Base-by-base conservation (phyloP, 208 protist species). In the Crithidia mellificae region DNA sequence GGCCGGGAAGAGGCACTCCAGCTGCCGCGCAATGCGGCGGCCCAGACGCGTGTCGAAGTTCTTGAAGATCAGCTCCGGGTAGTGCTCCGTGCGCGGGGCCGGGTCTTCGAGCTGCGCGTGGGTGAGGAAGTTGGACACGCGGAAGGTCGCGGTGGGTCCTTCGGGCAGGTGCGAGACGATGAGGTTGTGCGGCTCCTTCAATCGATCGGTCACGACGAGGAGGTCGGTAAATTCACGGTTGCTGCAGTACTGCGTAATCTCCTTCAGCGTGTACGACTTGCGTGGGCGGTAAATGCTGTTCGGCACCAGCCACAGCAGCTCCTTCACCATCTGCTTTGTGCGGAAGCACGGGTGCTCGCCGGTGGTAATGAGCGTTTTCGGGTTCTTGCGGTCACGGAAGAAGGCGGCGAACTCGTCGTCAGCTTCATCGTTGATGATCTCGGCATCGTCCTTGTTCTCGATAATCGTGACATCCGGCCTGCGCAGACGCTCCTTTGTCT, bases 51-150 rank as follows among this genome's bases (percentile, higher is more conserved):
- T 97, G 59, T 90, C 88, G 75, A 98, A 98, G 70, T 95, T 94
- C 64, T 98, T 97, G 62, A 98, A 92, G 69, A 97, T 97, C 15
- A 98, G 81, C 74, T 97, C 91, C 1, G 95, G 95, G 70, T 94
- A 95, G 78, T 97, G 93, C 62, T 96, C 83, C n/a, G 90, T 94
- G 19, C 88, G 81, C 58, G 84, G 81, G 19, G 85, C 93, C 1
- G 85, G 72, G 63, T 95, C 85, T 41, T 90, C 83, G 12, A 98
- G 68, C 63, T 98, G 77, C 8, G 74, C 69, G 74, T 93, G 76
- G 63, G 81, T 80, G 15, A 96, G 52, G 47, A 97, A 91, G 64
- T 95, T 95, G 15, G 87, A 93, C 2, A 98, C 69, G 20, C 92
- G 77, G 34, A 97, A 98, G 11, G 83, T 90, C 32, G 91, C 90